Evolutionary conservation across 2,329 filamentous ascomycete species (phyloP).

Genomic region (Stagonosporopsis vannaccii): DNA sequence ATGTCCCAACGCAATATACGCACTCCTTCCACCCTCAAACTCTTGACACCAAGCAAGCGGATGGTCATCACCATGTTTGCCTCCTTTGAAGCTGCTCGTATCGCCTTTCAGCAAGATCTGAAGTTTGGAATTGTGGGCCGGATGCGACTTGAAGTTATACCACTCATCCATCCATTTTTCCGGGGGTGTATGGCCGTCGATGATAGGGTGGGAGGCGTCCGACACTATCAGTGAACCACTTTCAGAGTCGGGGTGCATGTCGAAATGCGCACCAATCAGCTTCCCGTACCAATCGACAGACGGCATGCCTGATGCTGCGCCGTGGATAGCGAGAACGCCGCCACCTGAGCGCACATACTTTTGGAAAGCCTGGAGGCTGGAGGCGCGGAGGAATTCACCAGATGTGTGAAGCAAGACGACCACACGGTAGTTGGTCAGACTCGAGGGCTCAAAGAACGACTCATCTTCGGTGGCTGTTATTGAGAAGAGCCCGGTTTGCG

Average conservation of each 20-base stretch:
- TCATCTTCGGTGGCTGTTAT: constrained; percentile 32
- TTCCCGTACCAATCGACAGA: constrained; percentile 29
- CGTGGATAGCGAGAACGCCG: constrained; percentile 37
- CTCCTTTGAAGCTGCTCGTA: constrained; percentile 28
- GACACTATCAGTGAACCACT: constrained; percentile 23
- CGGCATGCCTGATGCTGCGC: constrained; percentile 37
- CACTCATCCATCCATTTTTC: constrained; percentile 35
- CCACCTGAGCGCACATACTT: constrained; percentile 28
- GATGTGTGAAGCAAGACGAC: constrained; percentile 30
- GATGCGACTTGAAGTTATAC: constrained; percentile 40
- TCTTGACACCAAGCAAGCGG: constrained; percentile 42
- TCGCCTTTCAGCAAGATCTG: constrained; percentile 31
- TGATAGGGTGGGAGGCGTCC: constrained; percentile 1
- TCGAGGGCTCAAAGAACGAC: constrained; percentile 13
- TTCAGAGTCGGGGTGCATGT: constrained; percentile 35
- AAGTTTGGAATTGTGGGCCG: constrained; percentile 29
- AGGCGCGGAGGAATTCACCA: constrained; percentile 22
- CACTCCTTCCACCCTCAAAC: constrained; percentile 35
- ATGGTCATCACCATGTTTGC: constrained; percentile 36
- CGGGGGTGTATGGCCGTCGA: not conserved
- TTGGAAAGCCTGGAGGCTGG: constrained; percentile 22
- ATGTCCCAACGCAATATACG: constrained; percentile 36
- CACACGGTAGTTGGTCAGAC: constrained; percentile 15
- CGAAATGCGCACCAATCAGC: constrained; percentile 36
- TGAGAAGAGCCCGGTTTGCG: constrained; percentile 12